Conservation (phyloP, 495 filamentous ascomycete genomes). For the Hypoxylon crocopeplum region DNA sequence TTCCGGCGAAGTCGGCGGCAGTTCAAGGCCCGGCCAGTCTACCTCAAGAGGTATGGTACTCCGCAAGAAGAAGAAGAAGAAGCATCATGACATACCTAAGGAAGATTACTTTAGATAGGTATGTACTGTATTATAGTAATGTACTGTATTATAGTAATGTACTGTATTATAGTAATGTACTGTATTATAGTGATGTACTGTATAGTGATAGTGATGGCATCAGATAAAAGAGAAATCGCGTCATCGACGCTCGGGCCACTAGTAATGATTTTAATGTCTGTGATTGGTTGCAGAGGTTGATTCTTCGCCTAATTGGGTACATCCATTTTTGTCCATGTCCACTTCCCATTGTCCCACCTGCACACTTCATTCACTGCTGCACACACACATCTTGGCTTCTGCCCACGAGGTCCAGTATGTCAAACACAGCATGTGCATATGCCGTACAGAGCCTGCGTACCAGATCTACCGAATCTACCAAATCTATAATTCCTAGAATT, state of each 20-base stretch:
- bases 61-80: too few relatives aligned
- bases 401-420: conserved; percentile 6
- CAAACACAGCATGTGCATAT: conserved; percentile 2
- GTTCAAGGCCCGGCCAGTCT: too few relatives aligned
- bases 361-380: not conserved
- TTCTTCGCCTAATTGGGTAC: conserved; percentile 27
- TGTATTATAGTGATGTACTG: too few relatives aligned
- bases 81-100: not conserved
- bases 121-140: too few relatives aligned
- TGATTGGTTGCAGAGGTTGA: conserved; percentile 18
- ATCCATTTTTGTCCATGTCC: conserved; percentile 3
- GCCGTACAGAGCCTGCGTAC: not conserved
- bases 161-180: too few relatives aligned
- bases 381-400: not conserved
- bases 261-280: not conserved
- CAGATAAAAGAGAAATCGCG: conserved; percentile 21
- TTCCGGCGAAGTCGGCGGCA: not conserved
- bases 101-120: not conserved
- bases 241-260: conserved; percentile 25
- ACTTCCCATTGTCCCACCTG: not conserved
- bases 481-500: too few relatives aligned
- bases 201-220: conserved; percentile 24
- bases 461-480: conserved; percentile 18
- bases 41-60: too few relatives aligned
- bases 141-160: too few relatives aligned